Base-by-base conservation (phyloP, 495 filamentous ascomycete species). In the Entonaema liquescens region DNA sequence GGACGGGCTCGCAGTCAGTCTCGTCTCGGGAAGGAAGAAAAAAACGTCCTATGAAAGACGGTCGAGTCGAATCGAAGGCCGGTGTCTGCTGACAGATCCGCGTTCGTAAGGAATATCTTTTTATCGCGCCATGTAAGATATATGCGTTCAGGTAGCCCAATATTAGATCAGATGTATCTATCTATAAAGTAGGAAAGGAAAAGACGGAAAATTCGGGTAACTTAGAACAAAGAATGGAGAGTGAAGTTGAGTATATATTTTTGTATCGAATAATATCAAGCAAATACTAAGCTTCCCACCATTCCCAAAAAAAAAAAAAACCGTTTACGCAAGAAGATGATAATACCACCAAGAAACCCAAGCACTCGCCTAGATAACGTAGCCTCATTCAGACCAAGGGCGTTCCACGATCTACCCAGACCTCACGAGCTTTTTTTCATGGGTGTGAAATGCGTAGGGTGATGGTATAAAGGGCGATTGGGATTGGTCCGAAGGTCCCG, bases 111-210 rank as follows among this genome's bases (percentile, higher is more conserved):
- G 40, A 54, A 49, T 29, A 36, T 7, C 11, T 12, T 56, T 56
- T 71, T 71, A 71, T 61, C 17, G 56, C 57, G 35, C 62, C 68
- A 71, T 71, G 62, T 57, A 65, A 71, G 57, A 56, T 59, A n/a
- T 59, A 15, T 7, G 52, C n/a, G n/a, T n/a, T 5, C 26, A 35
- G 42, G 42, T 23, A 47, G 42, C 23, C 9, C 3, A 33, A 7
- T 33, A 6, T 33, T 52, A 52, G 2, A 23, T 56, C 36, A 15
- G 26, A 44, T 36, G 29, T 35, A 23, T 50, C 4, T 21, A 42
- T 58, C 35, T 5, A 42, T 58, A 40, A 64, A 35, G 21, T 19
- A 19, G 29, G 29, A 31, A 31, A 31, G 8, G 33, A 42, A 44
- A 50, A 44, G 28, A 38, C 17, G 13, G 15, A 13, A 28, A 29